Evolutionary conservation across 176 grass and related monocot genomes (phyloP), one percentile per base, ranked within the genome.

Genomic region (Eragrostis curvula): DNA sequence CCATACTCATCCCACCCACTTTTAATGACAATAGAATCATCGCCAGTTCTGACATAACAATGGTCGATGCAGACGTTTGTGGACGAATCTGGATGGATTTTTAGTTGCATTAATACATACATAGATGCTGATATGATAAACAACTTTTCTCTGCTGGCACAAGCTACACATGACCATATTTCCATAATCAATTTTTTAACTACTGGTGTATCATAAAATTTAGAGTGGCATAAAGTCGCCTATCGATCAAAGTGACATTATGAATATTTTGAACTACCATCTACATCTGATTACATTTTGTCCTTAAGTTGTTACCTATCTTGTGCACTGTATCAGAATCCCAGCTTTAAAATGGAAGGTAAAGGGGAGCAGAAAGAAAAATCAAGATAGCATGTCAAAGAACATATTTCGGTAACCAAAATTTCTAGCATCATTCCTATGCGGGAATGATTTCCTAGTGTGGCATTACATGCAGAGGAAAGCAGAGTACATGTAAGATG

Each of bases 1-100:
- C 96, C 96, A 17, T 98, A 98, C 78, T 98, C 90, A 43, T 98
- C 96, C 90, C 96, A 98, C 5, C 96, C 96, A 58, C 96, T 98
- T 81, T 98, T 98, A 59, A 98, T 98, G 66, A 84, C 90, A 77
- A 95, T 91, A 29, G 88, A 57, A 81, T 98, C 96, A 8, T 82
- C 92, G 5, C 96, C 96, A 3, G 74, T 98, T 83, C 84, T 87
- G 41, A 95, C 87, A 84, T 98, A 95, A 56, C 96, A 98, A 84
- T 98, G 84, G 74, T 93, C 80, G 27, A 98, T 98, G 84, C 96
- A 98, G 56, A 95, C 86, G 17, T 98, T 98, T 32, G 70, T 93
- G 16, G 86, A 98, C 8, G 96, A 98, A 74, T 98, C 78, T 84
- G 70, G 1, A 78, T 17, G 20, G 14, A 62, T 81, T 68, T 64